A percentile compares a stretch with the other conserved stretches of the same genome.
These are phyloP conservation scores for Pleurotus eryngii DNA, from an alignment of 768 basidiomycete genomes.

Conservation along the genomic window DNA sequence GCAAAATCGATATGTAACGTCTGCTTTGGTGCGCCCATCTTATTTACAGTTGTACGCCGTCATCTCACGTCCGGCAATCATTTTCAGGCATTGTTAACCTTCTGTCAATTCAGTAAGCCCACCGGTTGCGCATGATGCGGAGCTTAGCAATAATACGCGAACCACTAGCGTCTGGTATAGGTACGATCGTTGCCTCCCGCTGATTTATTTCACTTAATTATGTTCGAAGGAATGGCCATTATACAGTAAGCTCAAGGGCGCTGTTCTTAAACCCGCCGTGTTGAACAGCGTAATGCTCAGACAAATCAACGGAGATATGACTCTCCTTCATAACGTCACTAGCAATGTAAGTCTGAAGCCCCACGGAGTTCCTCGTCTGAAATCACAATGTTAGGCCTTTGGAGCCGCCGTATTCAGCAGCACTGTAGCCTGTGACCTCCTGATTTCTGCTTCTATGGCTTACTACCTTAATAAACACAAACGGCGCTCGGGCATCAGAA, in stretches of 20 bases:
- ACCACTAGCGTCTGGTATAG: too few species aligned
- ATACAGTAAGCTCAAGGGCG: background rate
- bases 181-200: too few species aligned
- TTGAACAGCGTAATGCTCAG: background rate
- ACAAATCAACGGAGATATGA: constrained; percentile 2
- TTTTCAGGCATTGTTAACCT: background rate
- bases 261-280: too few species aligned
- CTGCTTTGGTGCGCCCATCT: background rate
- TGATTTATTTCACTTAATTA: too few species aligned
- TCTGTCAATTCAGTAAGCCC: constrained; percentile 4
- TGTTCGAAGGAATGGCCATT: background rate
- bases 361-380: too few species aligned
- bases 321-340: background rate
- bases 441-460: background rate
- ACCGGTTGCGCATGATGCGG: background rate
- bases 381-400: background rate
- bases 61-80: too few species aligned
- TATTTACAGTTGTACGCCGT: too few species aligned
- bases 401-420: background rate
- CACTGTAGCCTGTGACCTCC: background rate
- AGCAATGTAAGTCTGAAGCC: background rate
- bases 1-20: background rate
- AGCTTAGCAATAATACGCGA: too few species aligned
- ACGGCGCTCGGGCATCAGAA: background rate
- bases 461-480: background rate